Percentiles rank a stretch among this genome's conserved stretches.
phyloP scores from a whole-genome alignment of 2,329 filamentous ascomycete genomes.

The Calycina herbarum region DNA sequence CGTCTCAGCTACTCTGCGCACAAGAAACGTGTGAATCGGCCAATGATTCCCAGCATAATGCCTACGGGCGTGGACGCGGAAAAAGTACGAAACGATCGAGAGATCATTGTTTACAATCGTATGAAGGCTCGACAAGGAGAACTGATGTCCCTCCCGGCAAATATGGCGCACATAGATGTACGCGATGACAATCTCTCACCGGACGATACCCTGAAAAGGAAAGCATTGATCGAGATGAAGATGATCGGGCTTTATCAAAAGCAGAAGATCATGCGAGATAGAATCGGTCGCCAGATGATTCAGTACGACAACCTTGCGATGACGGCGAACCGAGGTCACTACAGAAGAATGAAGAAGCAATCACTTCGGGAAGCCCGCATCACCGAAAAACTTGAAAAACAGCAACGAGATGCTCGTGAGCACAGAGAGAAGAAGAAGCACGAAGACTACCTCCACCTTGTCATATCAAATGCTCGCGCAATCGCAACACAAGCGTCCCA shows the following conservation, averaged over 20 bases:
- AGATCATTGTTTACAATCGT: conserved; percentile 85
- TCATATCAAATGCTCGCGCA: conserved; percentile 78
- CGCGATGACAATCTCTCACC: conserved; percentile 66
- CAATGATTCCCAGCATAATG: conserved; percentile 83
- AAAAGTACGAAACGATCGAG: conserved; percentile 80
- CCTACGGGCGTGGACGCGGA: conserved; percentile 87
- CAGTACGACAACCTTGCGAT: conserved; percentile 95
- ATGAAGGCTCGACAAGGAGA: conserved; percentile 84
- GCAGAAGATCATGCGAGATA: conserved; percentile 81
- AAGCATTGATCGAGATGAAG: conserved; percentile 94
- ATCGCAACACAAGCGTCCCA: conserved; percentile 66
- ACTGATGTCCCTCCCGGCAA: conserved; percentile 79
- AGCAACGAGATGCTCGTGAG: conserved; percentile 94
- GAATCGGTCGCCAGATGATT: conserved; percentile 88
- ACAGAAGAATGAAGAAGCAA: conserved; percentile 96
- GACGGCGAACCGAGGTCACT: conserved; percentile 89
- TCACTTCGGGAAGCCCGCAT: conserved; percentile 92
- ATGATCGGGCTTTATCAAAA: conserved; percentile 84
- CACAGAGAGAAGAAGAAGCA: conserved; percentile 98
- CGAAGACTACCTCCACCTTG: conserved; percentile 83
- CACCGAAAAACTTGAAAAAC: conserved; percentile 98
- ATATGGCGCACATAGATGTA: conserved; percentile 84
- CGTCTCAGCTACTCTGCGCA: conserved; percentile 81
- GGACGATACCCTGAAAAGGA: conserved; percentile 82
- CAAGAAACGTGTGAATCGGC: conserved; percentile 70